A percentile compares a stretch with the other conserved stretches of the same genome.
These are phyloP conservation scores for Penicillium longicatenatum DNA, from an alignment of 495 filamentous ascomycete genomes.

Conservation along the genomic window DNA sequence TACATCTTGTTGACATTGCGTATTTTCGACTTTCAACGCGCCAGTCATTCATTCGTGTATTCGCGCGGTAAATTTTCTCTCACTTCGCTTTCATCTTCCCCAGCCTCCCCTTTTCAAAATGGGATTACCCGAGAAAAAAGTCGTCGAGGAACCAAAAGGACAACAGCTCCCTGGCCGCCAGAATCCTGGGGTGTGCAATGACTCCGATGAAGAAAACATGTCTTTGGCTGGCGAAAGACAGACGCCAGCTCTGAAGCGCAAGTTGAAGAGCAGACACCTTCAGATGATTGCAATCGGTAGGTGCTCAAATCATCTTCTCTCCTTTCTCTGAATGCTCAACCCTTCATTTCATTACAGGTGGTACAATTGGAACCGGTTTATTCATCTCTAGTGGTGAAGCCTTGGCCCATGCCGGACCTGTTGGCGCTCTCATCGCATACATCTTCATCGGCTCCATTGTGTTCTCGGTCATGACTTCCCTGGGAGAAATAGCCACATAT, in stretches of 20 bases:
- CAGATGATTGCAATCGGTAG: conserved; percentile 67
- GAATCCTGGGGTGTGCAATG: not conserved
- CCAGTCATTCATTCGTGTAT: too few species aligned
- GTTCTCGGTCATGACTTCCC: conserved; percentile 47
- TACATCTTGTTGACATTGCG: too few species aligned
- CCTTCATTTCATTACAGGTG: conserved; percentile 57
- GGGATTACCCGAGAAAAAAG: not conserved
- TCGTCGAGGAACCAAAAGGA: not conserved
- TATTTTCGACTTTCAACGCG: too few species aligned
- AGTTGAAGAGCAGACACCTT: conserved; percentile 65
- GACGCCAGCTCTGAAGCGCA: conserved; percentile 38
- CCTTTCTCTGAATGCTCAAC: conserved; percentile 38
- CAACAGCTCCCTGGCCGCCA: not conserved
- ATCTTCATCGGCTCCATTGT: conserved; percentile 55
- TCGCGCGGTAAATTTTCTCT: too few species aligned
- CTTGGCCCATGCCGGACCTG: conserved; percentile 60
- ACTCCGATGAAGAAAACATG: not conserved
- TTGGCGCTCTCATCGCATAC: conserved; percentile 64
- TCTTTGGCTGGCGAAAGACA: not conserved
- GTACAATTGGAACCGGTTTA: conserved; percentile 71
- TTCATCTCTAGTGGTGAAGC: conserved; percentile 69
- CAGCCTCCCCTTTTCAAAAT: too few species aligned
- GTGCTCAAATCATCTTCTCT: not conserved
- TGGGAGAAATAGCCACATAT: conserved; percentile 69
- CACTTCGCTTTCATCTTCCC: too few species aligned